Conservation (phyloP, 768 basidiomycete genomes). For the Dioszegia hungarica region DNA sequence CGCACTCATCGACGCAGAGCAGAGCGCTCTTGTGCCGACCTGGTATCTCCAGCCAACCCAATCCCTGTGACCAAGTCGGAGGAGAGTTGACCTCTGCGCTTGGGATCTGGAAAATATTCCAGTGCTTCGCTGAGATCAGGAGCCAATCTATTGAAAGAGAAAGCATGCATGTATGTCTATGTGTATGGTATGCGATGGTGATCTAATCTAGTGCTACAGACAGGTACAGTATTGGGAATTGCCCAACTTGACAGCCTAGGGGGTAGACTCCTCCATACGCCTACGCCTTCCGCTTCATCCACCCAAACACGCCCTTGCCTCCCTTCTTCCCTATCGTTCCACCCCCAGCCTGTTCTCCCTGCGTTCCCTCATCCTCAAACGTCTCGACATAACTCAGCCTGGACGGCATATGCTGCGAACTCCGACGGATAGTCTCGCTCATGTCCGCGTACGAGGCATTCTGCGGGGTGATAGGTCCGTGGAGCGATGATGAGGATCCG, state of each 20-base stretch:
- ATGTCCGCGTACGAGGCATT: neutral
- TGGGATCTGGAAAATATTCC: too few species aligned
- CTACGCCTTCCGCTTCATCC: slow-evolving; percentile 1
- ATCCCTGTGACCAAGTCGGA: too few species aligned
- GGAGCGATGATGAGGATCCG: neutral
- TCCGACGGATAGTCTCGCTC: neutral
- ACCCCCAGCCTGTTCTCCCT: neutral
- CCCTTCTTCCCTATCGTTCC: neutral
- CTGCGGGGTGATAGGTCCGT: neutral
- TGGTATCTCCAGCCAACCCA: too few species aligned
- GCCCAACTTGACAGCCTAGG: too few species aligned
- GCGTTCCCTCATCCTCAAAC: neutral
- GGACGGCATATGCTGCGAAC: neutral
- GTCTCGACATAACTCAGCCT: slow-evolving; percentile 5
- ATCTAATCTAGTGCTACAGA: neutral
- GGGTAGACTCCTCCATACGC: too few species aligned
- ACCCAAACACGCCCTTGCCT: neutral
- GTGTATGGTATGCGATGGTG: neutral
- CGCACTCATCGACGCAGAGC: too few species aligned
- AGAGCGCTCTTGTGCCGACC: too few species aligned
- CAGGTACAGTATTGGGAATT: neutral
- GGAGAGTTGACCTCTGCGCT: too few species aligned
- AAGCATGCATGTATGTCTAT: too few species aligned
- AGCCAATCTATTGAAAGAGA: neutral
- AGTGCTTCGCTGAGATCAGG: too few species aligned